A percentile compares a stretch with the other conserved stretches of the same genome.
Conservation (phyloP, 305 asterid genomes). For the Fraxinus sp. region DNA sequence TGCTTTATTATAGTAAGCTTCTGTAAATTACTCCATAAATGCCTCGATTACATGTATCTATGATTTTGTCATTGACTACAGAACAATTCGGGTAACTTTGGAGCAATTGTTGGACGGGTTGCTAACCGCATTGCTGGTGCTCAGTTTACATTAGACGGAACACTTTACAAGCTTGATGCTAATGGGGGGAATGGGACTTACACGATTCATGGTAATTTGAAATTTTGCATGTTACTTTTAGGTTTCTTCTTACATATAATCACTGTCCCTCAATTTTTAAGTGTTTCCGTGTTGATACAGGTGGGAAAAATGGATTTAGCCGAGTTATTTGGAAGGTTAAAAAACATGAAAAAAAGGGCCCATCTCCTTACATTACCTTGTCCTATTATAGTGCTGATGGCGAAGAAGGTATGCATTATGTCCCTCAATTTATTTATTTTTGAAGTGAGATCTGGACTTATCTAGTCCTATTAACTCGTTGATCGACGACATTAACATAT, state of each 20-base stretch:
- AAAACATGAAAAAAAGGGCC: background rate
- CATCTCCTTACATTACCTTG: background rate
- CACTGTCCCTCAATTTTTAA: background rate
- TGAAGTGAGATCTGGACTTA: background rate
- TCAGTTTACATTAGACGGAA: slow-evolving; percentile 64
- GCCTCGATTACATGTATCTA: background rate
- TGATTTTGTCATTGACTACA: slow-evolving; percentile 24
- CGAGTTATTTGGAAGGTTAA: slow-evolving; percentile 1
- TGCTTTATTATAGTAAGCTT: background rate
- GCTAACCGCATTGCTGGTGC: slow-evolving; percentile 80
- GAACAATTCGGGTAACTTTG: slow-evolving; percentile 56
- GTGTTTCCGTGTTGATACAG: background rate
- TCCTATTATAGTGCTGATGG: background rate
- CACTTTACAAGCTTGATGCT: slow-evolving; percentile 58
- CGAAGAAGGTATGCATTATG: background rate
- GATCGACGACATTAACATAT: background rate
- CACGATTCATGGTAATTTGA: slow-evolving; percentile 67
- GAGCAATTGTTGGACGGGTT: slow-evolving; percentile 77
- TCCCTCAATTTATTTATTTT: background rate
- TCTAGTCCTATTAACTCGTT: background rate
- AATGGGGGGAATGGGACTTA: slow-evolving; percentile 49
- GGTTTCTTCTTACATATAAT: background rate
- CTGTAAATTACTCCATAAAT: background rate
- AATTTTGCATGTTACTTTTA: background rate
- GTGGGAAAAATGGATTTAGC: background rate